Base-by-base conservation (phyloP, 1,284 basidiomycete genomes). In the Cryptococcus sp. region DNA sequence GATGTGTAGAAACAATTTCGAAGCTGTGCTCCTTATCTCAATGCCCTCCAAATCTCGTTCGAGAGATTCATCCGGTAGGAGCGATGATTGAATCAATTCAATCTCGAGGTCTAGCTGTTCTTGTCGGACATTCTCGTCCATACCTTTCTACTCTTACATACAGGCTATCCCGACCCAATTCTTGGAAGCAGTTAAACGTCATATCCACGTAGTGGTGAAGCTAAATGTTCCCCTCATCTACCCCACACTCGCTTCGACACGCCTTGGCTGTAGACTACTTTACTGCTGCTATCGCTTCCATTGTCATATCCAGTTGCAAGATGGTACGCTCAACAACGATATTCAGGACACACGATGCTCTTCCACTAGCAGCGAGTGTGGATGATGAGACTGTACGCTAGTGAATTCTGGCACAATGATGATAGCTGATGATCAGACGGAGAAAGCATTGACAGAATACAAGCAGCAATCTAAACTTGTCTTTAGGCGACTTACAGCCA, bases 381-480 rank as follows among this genome's bases (percentile, higher is more conserved):
- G 92, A 97, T 69, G 92, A 97, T 68, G 92, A 96, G 72, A 85
- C 88, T 79, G 91, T 91, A 53, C 64, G 81, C 23, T 28, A 24
- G 14, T 7, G 21, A n/a, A 22, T 37, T 10, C 28, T 39, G 25
- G 14, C 36, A 18, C 10, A 34, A 14, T 9, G 39, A 7, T 21
- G 10, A 41, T n/a, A 41, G 39, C 39, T 41, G 39, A 41, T 19
- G 39, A 41, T 19, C 68, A 96, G 91, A 94, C 88, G 59, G 93
- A 97, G 74, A 85, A 87, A 67, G 82, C 87, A 53, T 80, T 98
- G 45, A 89, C 92, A 64, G 94, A 98, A 76, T 91, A 97, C 81
- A 98, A 98, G 75, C 94, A 98, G 67, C 94, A 98, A 73, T 85
- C 92, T 45, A 98, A 98, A 76, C 82, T 98, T 64, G 87, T 99